Conservation (phyloP, 805 yeast genomes). For the Brettanomyces sp. region DNA sequence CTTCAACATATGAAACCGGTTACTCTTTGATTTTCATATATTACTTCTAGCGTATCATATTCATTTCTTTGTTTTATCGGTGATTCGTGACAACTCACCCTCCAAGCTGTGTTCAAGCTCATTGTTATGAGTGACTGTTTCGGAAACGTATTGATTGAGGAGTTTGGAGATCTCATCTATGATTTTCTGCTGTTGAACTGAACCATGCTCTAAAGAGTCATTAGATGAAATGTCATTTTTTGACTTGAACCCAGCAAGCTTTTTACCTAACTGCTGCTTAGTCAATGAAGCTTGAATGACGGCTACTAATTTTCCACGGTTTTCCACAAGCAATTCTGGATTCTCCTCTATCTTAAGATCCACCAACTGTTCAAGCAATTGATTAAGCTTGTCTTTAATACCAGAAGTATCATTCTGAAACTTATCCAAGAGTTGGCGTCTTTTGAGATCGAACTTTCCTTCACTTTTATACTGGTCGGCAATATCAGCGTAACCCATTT, state of each 20-base stretch:
- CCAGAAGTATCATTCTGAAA: constrained; percentile 19
- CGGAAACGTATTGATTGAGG: constrained; percentile 11
- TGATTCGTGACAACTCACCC: not conserved
- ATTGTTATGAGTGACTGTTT: constrained; percentile 9
- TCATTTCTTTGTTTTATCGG: not conserved
- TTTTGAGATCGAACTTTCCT: constrained; percentile 39
- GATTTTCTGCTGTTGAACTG: not conserved
- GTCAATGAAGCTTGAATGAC: constrained; percentile 43
- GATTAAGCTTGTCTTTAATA: constrained; percentile 20
- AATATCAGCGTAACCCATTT: constrained; percentile 14
- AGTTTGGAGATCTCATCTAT: constrained; percentile 9
- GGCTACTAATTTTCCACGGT: constrained; percentile 42
- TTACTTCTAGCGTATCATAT: no score
- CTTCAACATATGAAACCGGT: no score
- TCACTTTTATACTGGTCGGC: constrained; percentile 35
- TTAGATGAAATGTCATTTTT: not conserved
- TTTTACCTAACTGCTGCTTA: constrained; percentile 10
- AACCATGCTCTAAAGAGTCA: no score
- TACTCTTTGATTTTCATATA: no score
- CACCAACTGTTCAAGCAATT: constrained; percentile 32
- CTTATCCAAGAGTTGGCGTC: constrained; percentile 33
- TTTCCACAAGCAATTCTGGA: constrained; percentile 36
- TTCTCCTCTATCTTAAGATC: constrained; percentile 38
- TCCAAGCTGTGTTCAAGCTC: constrained; percentile 1
- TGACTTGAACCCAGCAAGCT: not conserved